Evolutionary conservation across 192 early-diverging fungal genomes (phyloP), one percentile per base, ranked within the genome.

Genomic region (Paraglomus brasilianum): DNA sequence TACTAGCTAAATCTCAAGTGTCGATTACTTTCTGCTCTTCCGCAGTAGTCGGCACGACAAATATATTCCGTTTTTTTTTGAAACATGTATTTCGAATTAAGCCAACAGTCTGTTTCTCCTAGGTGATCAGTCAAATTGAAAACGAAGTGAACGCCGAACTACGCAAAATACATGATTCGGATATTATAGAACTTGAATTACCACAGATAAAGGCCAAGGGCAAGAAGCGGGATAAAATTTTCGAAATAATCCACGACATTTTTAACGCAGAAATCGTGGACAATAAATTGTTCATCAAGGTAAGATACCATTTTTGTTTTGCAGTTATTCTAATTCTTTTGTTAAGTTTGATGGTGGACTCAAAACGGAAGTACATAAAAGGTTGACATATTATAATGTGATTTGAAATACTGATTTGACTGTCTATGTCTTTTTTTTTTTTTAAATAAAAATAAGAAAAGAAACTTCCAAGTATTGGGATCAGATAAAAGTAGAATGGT

Each of bases 221-320:
- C 60, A 62, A 62, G 60, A 62, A 62, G 24, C 60, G 60, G 43
- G 60, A 62, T 62, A 45, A 62, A 62, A 62, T 62, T 62, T 62
- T 62, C 47, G 60, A 62, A 62, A 24, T 11, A 44, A 62, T 62
- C 60, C 60, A 62, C 47, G n/a, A 62, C 47, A 62, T 62, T 62
- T 62, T 62, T 62, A 45, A 62, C 24, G 60, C 0, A 22, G 60
- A 62, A 62, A 62, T 62, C 47, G 5, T 62, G 43, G 60, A 62
- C 60, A 62, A 60, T 60, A 60, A 60, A 60, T 60, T 60, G 0
- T 60, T 60, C 40, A 60, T 60, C 57, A 60, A 60, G 40, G 57
- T 60, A 42, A 42, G 57, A 24, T 62, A 62, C 1, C 43, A 62
- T 62, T 62, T 43, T 62, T 62, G 60, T 45, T 62, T 62, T 19